Evolutionary conservation across 805 yeast genomes (phyloP).

Genomic region (Candida alai): DNA sequence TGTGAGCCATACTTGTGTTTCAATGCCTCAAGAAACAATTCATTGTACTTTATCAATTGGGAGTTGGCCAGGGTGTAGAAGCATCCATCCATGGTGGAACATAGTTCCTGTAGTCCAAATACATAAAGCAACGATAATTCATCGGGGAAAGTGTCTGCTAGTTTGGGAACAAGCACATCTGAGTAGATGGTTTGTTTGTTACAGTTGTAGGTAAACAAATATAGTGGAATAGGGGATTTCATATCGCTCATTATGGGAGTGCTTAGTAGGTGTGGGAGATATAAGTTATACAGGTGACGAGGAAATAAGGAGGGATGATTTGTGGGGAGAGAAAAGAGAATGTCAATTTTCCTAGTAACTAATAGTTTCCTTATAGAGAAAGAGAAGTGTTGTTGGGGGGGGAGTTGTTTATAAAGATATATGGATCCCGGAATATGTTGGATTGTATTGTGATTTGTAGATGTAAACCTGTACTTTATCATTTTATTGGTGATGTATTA

Average conservation of each 20-base stretch:
- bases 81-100: slow-evolving; percentile 53
- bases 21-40: slow-evolving; percentile 32
- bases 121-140: slow-evolving; percentile 45
- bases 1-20: slow-evolving; percentile 24
- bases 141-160: slow-evolving; percentile 25
- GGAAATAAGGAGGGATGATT: no score
- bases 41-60: slow-evolving; percentile 33
- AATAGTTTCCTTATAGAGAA: no score
- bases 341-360: no score
- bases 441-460: no score
- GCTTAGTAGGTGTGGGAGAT: no score
- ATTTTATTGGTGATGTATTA: no score
- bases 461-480: no score
- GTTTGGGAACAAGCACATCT: slow-evolving; percentile 24
- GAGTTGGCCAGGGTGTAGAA: slow-evolving; percentile 33
- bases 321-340: no score
- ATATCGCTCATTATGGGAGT: slow-evolving; percentile 1
- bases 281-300: no score
- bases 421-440: no score
- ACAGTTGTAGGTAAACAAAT: slow-evolving; percentile 52
- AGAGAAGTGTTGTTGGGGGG: no score
- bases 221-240: slow-evolving; percentile 16
- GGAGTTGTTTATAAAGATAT: no score
- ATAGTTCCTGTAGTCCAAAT: slow-evolving; percentile 66
- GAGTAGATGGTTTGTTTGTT: slow-evolving; percentile 43